Conservation (phyloP, 2,329 filamentous ascomycete species). For the Zasmidium cellare region DNA sequence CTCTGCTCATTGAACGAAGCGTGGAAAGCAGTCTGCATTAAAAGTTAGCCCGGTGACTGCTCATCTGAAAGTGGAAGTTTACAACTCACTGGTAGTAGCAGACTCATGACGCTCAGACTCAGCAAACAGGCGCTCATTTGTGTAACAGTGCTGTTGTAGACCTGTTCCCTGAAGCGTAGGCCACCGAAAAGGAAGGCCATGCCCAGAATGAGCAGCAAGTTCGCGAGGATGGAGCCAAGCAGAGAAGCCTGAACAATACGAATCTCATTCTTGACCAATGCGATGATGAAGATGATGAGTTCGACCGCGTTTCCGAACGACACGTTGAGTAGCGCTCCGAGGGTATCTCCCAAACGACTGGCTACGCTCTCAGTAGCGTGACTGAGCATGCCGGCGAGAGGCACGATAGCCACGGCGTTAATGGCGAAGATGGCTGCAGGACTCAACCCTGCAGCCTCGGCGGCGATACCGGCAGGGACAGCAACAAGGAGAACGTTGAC, state of each 20-base stretch:
- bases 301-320: conserved; percentile 56
- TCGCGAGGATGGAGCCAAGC: conserved; percentile 85
- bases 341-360: conserved; percentile 48
- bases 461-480: conserved; percentile 73
- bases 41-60: conserved; percentile 9
- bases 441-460: conserved; percentile 48
- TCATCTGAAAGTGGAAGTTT: neutral
- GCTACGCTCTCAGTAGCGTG: conserved; percentile 54
- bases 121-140: conserved; percentile 95
- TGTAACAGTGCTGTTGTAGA: conserved; percentile 93
- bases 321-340: conserved; percentile 53
- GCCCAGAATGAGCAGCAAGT: conserved; percentile 82
- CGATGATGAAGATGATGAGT: conserved; percentile 66
- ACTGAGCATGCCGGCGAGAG: conserved; percentile 49
- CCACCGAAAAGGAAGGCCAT: conserved; percentile 90
- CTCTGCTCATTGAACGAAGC: conserved; percentile 66
- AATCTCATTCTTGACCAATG: conserved; percentile 78
- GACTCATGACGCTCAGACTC: conserved; percentile 84
- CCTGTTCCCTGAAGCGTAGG: conserved; percentile 83
- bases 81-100: conserved; percentile 72
- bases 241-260: conserved; percentile 89
- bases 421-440: conserved; percentile 50
- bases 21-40: conserved; percentile 78
- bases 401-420: conserved; percentile 54
- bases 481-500: conserved; percentile 76